phyloP scores from a whole-genome alignment of 2,329 filamentous ascomycete genomes.

The Aureobasidium leucospermi region DNA sequence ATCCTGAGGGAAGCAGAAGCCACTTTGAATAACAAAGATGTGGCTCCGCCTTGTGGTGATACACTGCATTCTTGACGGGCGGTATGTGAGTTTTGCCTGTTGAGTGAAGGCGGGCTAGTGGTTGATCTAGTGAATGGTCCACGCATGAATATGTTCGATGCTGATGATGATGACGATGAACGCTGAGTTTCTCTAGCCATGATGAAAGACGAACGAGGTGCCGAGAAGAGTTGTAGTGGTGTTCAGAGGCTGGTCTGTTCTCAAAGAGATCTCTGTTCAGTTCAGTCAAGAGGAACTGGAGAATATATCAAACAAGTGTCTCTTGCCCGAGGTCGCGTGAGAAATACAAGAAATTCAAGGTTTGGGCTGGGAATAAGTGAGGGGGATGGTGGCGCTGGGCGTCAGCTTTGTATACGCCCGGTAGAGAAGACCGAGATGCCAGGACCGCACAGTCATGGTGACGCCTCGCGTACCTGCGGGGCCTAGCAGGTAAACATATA shows the following conservation, averaged over 20 bases:
- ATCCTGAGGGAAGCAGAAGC: constrained; percentile 10
- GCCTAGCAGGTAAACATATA: neutral
- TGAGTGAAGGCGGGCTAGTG: constrained; percentile 23
- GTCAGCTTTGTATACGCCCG: constrained; percentile 3
- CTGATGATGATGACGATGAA: constrained; percentile 6
- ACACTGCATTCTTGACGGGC: constrained; percentile 14
- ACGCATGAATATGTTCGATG: constrained; percentile 15
- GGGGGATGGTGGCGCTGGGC: constrained; percentile 8
- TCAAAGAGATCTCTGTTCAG: neutral
- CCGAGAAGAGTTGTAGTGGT: neutral
- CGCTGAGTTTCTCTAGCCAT: constrained; percentile 12
- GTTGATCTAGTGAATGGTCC: constrained; percentile 22
- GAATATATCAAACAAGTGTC: neutral
- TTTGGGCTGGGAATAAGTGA: constrained; percentile 5
- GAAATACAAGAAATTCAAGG: constrained; percentile 4
- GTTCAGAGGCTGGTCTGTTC: neutral
- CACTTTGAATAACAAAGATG: constrained; percentile 3
- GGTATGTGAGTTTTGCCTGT: constrained; percentile 24
- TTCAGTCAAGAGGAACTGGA: neutral
- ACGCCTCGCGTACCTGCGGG: constrained; percentile 11
- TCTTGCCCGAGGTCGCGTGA: constrained; percentile 1
- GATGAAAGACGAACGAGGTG: neutral
- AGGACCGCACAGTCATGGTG: constrained; percentile 10
- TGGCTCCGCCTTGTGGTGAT: constrained; percentile 1
- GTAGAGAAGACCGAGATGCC: constrained; percentile 5